A percentile compares a stretch with the other conserved stretches of the same genome.
phyloP scores from a whole-genome alignment of 805 yeast species.

The Wickerhamomyces pijperi region DNA sequence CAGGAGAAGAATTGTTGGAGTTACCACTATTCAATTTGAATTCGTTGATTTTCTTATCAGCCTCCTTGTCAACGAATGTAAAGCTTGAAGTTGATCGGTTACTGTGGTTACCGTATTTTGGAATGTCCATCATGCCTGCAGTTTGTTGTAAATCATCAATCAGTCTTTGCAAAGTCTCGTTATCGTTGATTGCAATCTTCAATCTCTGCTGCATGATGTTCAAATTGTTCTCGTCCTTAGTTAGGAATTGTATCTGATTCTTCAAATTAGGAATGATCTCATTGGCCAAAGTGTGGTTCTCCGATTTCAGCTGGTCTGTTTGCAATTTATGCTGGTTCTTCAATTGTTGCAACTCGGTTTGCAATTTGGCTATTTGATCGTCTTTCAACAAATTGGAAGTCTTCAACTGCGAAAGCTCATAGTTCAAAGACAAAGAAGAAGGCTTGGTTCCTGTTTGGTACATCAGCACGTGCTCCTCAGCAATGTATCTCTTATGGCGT shows the following conservation, averaged over 20 bases:
- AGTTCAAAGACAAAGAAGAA: conserved; percentile 41
- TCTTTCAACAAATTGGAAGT: conserved; percentile 35
- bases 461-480: conserved; percentile 58
- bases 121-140: not conserved
- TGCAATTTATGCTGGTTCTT: conserved; percentile 13
- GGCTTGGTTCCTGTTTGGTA: conserved; percentile 43
- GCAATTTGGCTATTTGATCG: conserved; percentile 33
- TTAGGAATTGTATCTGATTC: conserved; percentile 26
- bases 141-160: conserved; percentile 1
- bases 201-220: conserved; percentile 16
- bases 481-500: conserved; percentile 51
- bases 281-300: conserved; percentile 27
- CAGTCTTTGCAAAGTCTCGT: conserved; percentile 23
- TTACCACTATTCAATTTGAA: no score
- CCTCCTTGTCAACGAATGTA: no score
- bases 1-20: no score
- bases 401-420: conserved; percentile 43
- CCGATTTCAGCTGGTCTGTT: conserved; percentile 25
- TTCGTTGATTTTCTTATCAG: no score
- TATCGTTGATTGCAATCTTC: conserved; percentile 21
- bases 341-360: conserved; percentile 33
- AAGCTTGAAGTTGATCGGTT: no score
- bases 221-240: conserved; percentile 15
- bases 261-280: conserved; percentile 37
- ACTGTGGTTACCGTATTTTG: no score